These are phyloP conservation scores for Calonectria ilicicola DNA, from an alignment of 2,329 filamentous ascomycete species.

Conservation along the genomic window DNA sequence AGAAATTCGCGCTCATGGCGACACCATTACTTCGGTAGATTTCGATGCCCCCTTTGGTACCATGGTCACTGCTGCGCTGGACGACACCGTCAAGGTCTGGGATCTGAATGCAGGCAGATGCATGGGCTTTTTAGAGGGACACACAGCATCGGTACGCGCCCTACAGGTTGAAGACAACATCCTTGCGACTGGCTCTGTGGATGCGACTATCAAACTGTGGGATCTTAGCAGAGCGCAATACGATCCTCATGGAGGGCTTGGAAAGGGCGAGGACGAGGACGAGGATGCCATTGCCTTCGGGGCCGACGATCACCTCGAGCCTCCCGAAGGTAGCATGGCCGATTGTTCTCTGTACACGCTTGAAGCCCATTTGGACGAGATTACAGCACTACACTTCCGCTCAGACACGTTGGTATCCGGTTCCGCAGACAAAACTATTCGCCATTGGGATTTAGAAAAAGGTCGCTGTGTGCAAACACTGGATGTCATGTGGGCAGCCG, in stretches of 20 bases:
- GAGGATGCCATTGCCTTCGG: slow-evolving; percentile 80
- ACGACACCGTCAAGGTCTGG: slow-evolving; percentile 96
- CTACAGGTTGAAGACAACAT: slow-evolving; percentile 97
- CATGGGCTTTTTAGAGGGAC: slow-evolving; percentile 91
- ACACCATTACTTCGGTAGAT: slow-evolving; percentile 89
- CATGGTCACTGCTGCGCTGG: slow-evolving; percentile 90
- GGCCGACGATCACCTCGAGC: slow-evolving; percentile 77
- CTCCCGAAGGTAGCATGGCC: slow-evolving; percentile 83
- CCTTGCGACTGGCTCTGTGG: slow-evolving; percentile 92
- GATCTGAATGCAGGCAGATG: slow-evolving; percentile 94
- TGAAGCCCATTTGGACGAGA: slow-evolving; percentile 90
- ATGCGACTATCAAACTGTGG: slow-evolving; percentile 95
- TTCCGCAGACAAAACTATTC: slow-evolving; percentile 95
- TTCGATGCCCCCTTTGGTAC: slow-evolving; percentile 98
- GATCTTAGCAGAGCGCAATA: slow-evolving; percentile 92
- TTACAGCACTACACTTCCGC: slow-evolving; percentile 92
- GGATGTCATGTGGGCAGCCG: slow-evolving; percentile 97
- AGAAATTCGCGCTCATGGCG: slow-evolving; percentile 88
- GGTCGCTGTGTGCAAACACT: slow-evolving; percentile 98
- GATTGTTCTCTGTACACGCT: slow-evolving; percentile 92
- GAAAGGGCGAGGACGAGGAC: slow-evolving; percentile 65
- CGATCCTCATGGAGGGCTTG: slow-evolving; percentile 74
- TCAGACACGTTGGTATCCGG: slow-evolving; percentile 93
- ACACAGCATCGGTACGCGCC: slow-evolving; percentile 92
- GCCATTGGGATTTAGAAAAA: slow-evolving; percentile 97